Percentiles rank a stretch among this genome's conserved stretches.
These are phyloP conservation scores for Inonotus obliquus DNA, from an alignment of 1,284 basidiomycete genomes.

Conservation along the genomic window DNA sequence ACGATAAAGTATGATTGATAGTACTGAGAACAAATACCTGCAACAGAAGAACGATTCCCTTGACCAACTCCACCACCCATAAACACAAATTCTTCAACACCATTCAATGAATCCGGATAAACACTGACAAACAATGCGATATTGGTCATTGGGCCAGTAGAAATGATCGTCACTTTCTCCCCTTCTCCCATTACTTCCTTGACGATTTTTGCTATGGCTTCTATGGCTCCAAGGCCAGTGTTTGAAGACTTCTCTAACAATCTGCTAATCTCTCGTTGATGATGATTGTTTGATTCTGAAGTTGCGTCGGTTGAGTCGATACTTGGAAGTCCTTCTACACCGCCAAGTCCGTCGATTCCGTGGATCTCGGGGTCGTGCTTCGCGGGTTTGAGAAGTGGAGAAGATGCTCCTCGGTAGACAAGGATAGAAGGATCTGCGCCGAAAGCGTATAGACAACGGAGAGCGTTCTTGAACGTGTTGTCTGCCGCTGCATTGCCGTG, in stretches of 20 bases:
- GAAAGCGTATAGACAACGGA: constrained; percentile 67
- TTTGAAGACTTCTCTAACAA: constrained; percentile 34
- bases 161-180: constrained; percentile 58
- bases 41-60: constrained; percentile 73
- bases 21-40: constrained; percentile 36
- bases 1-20: neutral
- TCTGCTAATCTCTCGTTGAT: constrained; percentile 38
- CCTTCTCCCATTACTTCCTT: constrained; percentile 51
- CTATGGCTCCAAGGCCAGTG: constrained; percentile 44
- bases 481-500: constrained; percentile 70
- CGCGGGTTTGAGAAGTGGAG: constrained; percentile 50
- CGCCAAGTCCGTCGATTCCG: constrained; percentile 73
- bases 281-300: neutral
- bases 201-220: constrained; percentile 61
- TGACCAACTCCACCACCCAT: constrained; percentile 88
- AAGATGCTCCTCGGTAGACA: constrained; percentile 63
- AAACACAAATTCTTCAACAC: constrained; percentile 73
- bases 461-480: constrained; percentile 66
- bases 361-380: constrained; percentile 72
- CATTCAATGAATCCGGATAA: constrained; percentile 65
- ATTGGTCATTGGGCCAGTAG: constrained; percentile 83
- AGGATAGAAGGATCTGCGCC: constrained; percentile 50
- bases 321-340: constrained; percentile 67
- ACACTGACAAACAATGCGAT: constrained; percentile 70
- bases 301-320: constrained; percentile 31